phyloP scores from a whole-genome alignment of 2,329 filamentous ascomycete genomes.

The Cladosporium austrohemisphaericum region DNA sequence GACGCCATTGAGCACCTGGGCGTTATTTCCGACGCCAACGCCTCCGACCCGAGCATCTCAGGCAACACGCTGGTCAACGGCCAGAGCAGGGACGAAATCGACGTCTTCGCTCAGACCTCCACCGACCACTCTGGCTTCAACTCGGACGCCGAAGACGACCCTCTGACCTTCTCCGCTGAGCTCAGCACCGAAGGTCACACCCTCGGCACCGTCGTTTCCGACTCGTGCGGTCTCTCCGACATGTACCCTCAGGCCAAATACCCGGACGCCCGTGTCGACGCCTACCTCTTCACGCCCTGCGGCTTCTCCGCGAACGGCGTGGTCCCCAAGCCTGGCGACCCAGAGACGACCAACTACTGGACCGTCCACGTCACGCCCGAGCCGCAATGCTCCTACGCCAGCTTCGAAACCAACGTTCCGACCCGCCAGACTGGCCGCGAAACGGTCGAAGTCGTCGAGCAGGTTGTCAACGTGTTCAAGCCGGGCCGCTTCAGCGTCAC shows the following conservation, averaged over 20 bases:
- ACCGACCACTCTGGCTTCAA: conserved; percentile 59
- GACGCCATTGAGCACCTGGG: conserved; percentile 58
- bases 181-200: conserved; percentile 91
- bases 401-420: conserved; percentile 97
- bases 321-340: conserved; percentile 65
- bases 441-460: conserved; percentile 85
- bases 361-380: conserved; percentile 98
- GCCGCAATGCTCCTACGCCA: conserved; percentile 94
- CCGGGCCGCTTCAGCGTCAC: conserved; percentile 97
- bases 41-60: conserved; percentile 35
- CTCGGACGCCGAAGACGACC: conserved; percentile 48
- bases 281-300: conserved; percentile 93
- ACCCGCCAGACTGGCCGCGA: conserved; percentile 81
- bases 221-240: conserved; percentile 80
- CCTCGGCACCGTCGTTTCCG: conserved; percentile 86
- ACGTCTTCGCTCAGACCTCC: conserved; percentile 76
- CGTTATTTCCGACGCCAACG: conserved; percentile 52
- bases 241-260: conserved; percentile 85
- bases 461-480: conserved; percentile 93
- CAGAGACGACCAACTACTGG: conserved; percentile 73
- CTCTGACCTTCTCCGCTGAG: conserved; percentile 61
- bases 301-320: conserved; percentile 97
- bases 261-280: conserved; percentile 88
- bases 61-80: conserved; percentile 35
- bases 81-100: conserved; percentile 43